Percentiles rank a stretch among this genome's conserved stretches.
Conservation (phyloP, 108 stramenopile genomes). For the Thalassiosira profunda region DNA sequence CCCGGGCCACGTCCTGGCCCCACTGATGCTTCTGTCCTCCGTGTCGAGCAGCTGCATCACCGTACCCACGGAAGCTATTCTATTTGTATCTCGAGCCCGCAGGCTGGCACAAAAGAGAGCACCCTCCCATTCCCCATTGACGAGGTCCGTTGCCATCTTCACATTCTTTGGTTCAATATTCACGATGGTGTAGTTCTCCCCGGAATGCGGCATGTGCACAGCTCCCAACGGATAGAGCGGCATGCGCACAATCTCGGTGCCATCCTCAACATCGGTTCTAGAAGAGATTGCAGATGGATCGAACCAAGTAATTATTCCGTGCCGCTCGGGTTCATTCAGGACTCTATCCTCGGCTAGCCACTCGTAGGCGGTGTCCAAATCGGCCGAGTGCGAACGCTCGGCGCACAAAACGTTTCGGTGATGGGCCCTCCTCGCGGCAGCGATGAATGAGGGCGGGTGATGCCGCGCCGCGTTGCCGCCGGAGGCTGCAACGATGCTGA, state of each 20-base stretch:
- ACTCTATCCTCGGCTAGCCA: slow-evolving; percentile 48
- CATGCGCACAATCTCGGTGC: slow-evolving; percentile 22
- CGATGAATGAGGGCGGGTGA: too few relatives aligned
- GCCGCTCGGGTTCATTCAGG: slow-evolving; percentile 15
- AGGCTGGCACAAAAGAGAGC: slow-evolving; percentile 55
- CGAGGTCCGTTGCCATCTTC: slow-evolving; percentile 62
- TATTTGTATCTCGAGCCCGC: slow-evolving; percentile 64
- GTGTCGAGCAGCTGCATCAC: slow-evolving; percentile 55
- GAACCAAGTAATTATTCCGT: slow-evolving; percentile 26
- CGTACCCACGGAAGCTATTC: slow-evolving; percentile 67
- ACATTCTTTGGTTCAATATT: slow-evolving; percentile 82
- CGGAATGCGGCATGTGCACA: slow-evolving; percentile 55
- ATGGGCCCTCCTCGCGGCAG: too few relatives aligned
- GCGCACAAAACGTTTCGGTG: too few relatives aligned
- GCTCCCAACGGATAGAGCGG: slow-evolving; percentile 75
- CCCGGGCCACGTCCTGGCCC: slow-evolving; percentile 14
- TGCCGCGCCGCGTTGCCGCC: too few relatives aligned
- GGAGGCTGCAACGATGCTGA: too few relatives aligned
- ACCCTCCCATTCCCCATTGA: slow-evolving; percentile 24
- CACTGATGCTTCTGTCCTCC: slow-evolving; percentile 29
- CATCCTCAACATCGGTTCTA: neutral
- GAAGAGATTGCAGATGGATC: slow-evolving; percentile 5
- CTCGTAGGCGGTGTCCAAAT: slow-evolving; percentile 56
- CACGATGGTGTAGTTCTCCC: slow-evolving; percentile 61
- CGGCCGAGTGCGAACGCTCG: slow-evolving; percentile 1